Conservation (phyloP, 805 yeast genomes). For the Ogataea naganishii region DNA sequence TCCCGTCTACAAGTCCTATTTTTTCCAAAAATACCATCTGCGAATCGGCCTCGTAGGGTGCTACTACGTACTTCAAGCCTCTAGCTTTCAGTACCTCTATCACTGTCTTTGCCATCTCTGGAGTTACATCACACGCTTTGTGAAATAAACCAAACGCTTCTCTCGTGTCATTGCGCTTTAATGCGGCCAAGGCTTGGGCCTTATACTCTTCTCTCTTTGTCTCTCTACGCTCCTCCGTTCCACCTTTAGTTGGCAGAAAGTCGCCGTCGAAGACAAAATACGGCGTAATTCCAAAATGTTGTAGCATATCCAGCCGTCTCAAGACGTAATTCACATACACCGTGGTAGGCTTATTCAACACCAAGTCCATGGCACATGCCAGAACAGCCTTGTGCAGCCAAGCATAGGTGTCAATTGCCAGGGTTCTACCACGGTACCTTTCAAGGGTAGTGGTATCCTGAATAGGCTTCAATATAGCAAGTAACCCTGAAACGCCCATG, state of each 20-base stretch:
- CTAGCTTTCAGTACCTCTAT: slow-evolving; percentile 59
- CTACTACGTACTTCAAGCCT: slow-evolving; percentile 68
- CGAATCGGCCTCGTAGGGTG: slow-evolving; percentile 98
- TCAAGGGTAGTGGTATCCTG: slow-evolving; percentile 52
- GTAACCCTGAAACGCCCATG: slow-evolving; percentile 85
- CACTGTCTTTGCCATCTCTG: slow-evolving; percentile 82
- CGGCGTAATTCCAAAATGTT: slow-evolving; percentile 64
- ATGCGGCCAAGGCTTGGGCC: slow-evolving; percentile 42
- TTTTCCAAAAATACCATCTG: slow-evolving; percentile 89
- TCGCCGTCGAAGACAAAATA: slow-evolving; percentile 94
- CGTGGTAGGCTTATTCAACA: slow-evolving; percentile 60
- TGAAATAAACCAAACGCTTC: slow-evolving; percentile 61
- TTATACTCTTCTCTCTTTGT: slow-evolving; percentile 49
- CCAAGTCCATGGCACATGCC: slow-evolving; percentile 77
- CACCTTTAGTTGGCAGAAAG: slow-evolving; percentile 66
- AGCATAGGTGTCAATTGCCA: slow-evolving; percentile 94
- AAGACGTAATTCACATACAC: slow-evolving; percentile 63
- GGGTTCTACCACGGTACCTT: slow-evolving; percentile 58
- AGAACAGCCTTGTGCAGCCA: slow-evolving; percentile 90
- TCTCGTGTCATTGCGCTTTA: slow-evolving; percentile 43
- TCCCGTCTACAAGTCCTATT: slow-evolving; percentile 67
- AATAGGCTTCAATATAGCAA: slow-evolving; percentile 70
- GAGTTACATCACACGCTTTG: slow-evolving; percentile 80
- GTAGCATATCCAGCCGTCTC: slow-evolving; percentile 58
- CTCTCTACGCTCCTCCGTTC: slow-evolving; percentile 61